A percentile compares a stretch with the other conserved stretches of the same genome.
Conservation (phyloP, 2,329 filamentous ascomycete genomes). For the Arthrobotrys iridis region DNA sequence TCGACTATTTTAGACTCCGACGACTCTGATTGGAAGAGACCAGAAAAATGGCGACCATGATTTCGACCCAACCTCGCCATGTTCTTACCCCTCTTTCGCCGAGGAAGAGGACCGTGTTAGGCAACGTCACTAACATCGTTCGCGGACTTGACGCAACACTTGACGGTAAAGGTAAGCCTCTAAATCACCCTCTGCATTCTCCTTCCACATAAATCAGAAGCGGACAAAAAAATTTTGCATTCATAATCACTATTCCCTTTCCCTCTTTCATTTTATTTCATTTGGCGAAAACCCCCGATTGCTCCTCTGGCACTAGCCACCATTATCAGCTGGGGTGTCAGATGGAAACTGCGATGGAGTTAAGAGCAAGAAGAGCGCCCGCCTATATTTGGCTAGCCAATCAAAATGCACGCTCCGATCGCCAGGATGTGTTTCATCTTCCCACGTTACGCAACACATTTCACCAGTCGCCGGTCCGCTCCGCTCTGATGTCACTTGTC, state of each 20-base stretch:
- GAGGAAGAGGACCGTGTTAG: conserved; percentile 41
- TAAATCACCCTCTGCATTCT: neutral
- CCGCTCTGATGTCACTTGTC: conserved; percentile 10
- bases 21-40: conserved; percentile 3
- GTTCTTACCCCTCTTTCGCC: conserved; percentile 54
- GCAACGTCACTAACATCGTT: conserved; percentile 52
- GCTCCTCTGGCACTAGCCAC: neutral
- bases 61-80: conserved; percentile 43
- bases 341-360: conserved; percentile 22
- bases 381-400: conserved; percentile 52
- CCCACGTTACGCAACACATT: conserved; percentile 41
- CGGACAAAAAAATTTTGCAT: neutral
- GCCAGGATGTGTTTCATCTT: conserved; percentile 36
- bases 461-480: conserved; percentile 8
- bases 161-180: conserved; percentile 37
- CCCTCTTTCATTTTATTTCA: neutral
- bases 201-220: neutral
- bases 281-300: conserved; percentile 24
- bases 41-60: conserved; percentile 40
- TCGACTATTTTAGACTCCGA: neutral
- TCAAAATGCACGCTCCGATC: conserved; percentile 6
- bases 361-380: conserved; percentile 8
- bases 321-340: conserved; percentile 18
- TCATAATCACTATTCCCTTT: neutral
- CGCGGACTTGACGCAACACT: conserved; percentile 26